Conservation (phyloP, 495 filamentous ascomycete species). For the Staphylotrichum longicolle region DNA sequence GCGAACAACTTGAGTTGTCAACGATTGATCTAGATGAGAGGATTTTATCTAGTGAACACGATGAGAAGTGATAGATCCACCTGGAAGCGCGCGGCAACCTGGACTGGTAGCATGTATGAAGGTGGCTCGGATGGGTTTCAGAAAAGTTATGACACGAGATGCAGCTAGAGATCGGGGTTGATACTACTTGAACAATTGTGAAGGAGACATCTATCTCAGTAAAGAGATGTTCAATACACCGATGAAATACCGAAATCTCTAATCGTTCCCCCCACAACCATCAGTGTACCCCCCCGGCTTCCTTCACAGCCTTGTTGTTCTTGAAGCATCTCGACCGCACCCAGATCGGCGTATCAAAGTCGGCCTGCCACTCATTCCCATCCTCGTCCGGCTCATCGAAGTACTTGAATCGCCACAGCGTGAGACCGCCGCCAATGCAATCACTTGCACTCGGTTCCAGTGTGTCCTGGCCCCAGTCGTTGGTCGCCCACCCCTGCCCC, state of each 20-base stretch:
- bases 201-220: too few relatives aligned
- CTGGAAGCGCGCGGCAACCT: too few relatives aligned
- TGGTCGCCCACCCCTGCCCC: constrained; percentile 15
- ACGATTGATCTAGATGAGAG: too few relatives aligned
- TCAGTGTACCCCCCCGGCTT: constrained; percentile 6
- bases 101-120: too few relatives aligned
- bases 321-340: constrained; percentile 6
- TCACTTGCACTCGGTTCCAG: neutral
- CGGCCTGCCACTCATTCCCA: constrained; percentile 16
- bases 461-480: constrained; percentile 20
- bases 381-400: constrained; percentile 17
- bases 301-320: constrained; percentile 13
- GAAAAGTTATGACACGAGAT: too few relatives aligned
- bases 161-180: too few relatives aligned
- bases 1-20: too few relatives aligned
- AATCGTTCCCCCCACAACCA: constrained; percentile 15
- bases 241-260: too few relatives aligned
- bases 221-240: neutral
- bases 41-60: too few relatives aligned
- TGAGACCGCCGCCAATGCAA: constrained; percentile 26
- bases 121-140: too few relatives aligned
- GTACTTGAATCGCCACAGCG: constrained; percentile 26
- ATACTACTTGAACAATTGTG: too few relatives aligned
- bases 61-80: too few relatives aligned
- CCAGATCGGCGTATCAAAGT: constrained; percentile 13